phyloP scores from a whole-genome alignment of 768 basidiomycete genomes.

The Naganishia antarctica region DNA sequence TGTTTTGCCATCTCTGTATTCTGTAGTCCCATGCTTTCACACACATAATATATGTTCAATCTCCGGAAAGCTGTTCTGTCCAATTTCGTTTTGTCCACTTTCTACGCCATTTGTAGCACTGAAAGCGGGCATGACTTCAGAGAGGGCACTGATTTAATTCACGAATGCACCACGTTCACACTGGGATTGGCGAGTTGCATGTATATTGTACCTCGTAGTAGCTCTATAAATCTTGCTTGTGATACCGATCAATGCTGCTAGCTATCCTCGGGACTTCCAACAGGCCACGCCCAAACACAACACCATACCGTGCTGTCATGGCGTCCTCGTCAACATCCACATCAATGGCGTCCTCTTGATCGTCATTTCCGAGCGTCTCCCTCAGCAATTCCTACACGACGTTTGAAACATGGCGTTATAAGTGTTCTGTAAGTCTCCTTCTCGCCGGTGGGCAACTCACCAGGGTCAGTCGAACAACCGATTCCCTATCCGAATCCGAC shows the following conservation, averaged over 20 bases:
- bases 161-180: no score
- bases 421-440: neutral
- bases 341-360: constrained; percentile 4
- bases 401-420: neutral
- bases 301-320: neutral
- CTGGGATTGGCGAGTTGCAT: no score
- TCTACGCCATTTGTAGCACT: no score
- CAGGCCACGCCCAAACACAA: constrained; percentile 5
- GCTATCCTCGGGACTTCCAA: neutral
- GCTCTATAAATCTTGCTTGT: constrained; percentile 17
- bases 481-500: constrained; percentile 30
- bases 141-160: no score
- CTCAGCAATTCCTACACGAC: neutral
- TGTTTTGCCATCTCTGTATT: no score
- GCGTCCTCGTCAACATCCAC: constrained; percentile 20
- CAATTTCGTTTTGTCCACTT: no score
- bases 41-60: no score
- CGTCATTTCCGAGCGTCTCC: constrained; percentile 3
- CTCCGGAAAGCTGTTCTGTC: no score
- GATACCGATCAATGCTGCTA: neutral
- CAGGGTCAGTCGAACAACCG: constrained; percentile 31
- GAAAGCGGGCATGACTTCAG: no score
- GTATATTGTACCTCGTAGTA: no score
- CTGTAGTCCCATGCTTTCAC: no score
- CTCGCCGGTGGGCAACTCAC: constrained; percentile 28